Base-by-base conservation (phyloP, 805 yeast species). In the Torulaspora franciscae region DNA sequence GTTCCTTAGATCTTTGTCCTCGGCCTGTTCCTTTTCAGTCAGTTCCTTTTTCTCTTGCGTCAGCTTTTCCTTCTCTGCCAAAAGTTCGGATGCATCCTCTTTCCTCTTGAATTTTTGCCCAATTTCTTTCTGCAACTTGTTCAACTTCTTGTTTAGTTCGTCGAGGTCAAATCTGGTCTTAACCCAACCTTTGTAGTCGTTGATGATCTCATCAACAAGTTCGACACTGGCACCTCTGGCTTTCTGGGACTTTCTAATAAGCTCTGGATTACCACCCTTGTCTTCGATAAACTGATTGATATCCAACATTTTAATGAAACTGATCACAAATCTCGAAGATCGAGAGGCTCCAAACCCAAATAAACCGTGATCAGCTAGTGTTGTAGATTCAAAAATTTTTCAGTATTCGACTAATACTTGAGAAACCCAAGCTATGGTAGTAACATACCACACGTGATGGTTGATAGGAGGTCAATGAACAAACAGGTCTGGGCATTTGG, bases 161-260 rank as follows among this genome's bases (percentile, higher is more conserved):
- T 93, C 99, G 55, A 93, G 77, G 47, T 87, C 90, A 65, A 91
- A 93, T 70, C 89, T 82, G 51, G 83, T 78, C 69, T 78, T 82
- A 57, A 90, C 86, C 99, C 99, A 93, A 49, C 80, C 81, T 70
- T 85, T 86, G 77, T 93, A 93, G 57, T 83, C 95, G 51, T 72
- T 75, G 64, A 93, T 87, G 66, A 93, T 90, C 71, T 91, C 96
- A 66, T 93, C 99, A 42, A 93, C 98, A 42, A 93, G 62, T 69
- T 93, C 99, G 42, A 90, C 98, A 28, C 93, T 73, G 57, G 79
- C 98, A 50, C 95, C 95, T 75, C 99, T 88, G 51, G 95, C 95
- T 67, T 73, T 80, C 70, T 93, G 99, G 30, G 97, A 90, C 61
- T 73, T 79, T 66, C 84, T 84, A 65, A 93, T 88, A 43, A 73